These are phyloP conservation scores for Coniferiporia sulphurascens DNA, from an alignment of 1,284 basidiomycete species.

Conservation along the genomic window DNA sequence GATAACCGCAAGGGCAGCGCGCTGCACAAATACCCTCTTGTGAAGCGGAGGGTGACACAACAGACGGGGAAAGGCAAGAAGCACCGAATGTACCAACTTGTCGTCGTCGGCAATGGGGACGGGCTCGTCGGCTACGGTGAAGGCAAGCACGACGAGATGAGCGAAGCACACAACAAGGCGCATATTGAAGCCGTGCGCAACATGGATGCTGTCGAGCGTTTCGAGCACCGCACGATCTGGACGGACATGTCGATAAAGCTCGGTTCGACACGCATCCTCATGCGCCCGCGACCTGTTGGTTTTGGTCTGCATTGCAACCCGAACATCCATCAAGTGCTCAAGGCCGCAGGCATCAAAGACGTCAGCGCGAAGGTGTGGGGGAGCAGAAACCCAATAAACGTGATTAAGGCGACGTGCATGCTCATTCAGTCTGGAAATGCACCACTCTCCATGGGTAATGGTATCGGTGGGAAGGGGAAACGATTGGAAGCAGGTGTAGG, in stretches of 20 bases:
- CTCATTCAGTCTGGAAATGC: slow-evolving; percentile 70
- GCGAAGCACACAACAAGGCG: slow-evolving; percentile 62
- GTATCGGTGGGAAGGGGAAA: slow-evolving; percentile 63
- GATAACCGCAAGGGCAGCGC: slow-evolving; percentile 22
- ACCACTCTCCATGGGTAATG: slow-evolving; percentile 73
- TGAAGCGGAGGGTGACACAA: slow-evolving; percentile 62
- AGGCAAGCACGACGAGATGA: slow-evolving; percentile 67
- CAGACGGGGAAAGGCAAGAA: slow-evolving; percentile 88
- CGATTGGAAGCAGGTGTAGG: slow-evolving; percentile 67
- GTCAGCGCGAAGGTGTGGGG: slow-evolving; percentile 93
- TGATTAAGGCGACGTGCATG: slow-evolving; percentile 54
- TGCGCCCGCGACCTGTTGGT: slow-evolving; percentile 88
- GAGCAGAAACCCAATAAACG: slow-evolving; percentile 75
- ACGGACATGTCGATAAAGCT: slow-evolving; percentile 82
- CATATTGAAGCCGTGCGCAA: slow-evolving; percentile 73
- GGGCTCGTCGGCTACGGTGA: slow-evolving; percentile 90
- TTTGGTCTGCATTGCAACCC: slow-evolving; percentile 92
- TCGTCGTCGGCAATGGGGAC: slow-evolving; percentile 81
- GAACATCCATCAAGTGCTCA: slow-evolving; percentile 82
- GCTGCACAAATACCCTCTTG: slow-evolving; percentile 54
- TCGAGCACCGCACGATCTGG: slow-evolving; percentile 90
- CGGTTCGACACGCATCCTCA: slow-evolving; percentile 77
- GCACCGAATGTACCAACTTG: slow-evolving; percentile 59
- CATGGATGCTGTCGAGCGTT: slow-evolving; percentile 88
- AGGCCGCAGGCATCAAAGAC: slow-evolving; percentile 93